Conservation (phyloP, 1,139 yeast genomes). For the Debaryomyces psychrophilus region DNA sequence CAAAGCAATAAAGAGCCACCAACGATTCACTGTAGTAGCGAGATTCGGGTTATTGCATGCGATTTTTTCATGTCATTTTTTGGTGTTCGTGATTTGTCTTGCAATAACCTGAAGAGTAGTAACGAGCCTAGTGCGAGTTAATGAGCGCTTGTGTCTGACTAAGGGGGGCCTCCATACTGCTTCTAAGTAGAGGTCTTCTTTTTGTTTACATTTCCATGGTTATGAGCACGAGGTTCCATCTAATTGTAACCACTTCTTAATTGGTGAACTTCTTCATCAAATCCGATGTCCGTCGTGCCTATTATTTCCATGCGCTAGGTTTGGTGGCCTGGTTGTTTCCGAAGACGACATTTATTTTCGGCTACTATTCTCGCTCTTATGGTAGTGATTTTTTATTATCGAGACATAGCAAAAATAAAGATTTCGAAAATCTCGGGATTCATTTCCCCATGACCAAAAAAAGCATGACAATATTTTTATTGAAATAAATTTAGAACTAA, state of each 20-base stretch:
- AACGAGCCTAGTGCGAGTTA: background rate
- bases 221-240: background rate
- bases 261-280: background rate
- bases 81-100: slow-evolving; percentile 10
- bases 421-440: too few species aligned
- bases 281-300: background rate
- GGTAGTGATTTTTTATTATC: too few species aligned
- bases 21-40: slow-evolving; percentile 50
- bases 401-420: too few species aligned
- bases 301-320: too few species aligned
- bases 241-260: background rate
- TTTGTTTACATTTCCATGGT: background rate
- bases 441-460: too few species aligned
- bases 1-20: slow-evolving; percentile 60
- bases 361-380: too few species aligned
- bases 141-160: background rate
- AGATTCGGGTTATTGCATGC: slow-evolving; percentile 12
- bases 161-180: background rate
- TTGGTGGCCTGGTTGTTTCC: too few species aligned
- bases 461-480: too few species aligned
- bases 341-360: too few species aligned
- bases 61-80: slow-evolving; percentile 12
- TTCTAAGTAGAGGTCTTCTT: background rate
- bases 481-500: too few species aligned
- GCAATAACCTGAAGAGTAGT: slow-evolving; percentile 8